A percentile compares a stretch with the other conserved stretches of the same genome.
phyloP scores from a whole-genome alignment of 1,284 basidiomycete genomes.

The Ustilago loliicola region DNA sequence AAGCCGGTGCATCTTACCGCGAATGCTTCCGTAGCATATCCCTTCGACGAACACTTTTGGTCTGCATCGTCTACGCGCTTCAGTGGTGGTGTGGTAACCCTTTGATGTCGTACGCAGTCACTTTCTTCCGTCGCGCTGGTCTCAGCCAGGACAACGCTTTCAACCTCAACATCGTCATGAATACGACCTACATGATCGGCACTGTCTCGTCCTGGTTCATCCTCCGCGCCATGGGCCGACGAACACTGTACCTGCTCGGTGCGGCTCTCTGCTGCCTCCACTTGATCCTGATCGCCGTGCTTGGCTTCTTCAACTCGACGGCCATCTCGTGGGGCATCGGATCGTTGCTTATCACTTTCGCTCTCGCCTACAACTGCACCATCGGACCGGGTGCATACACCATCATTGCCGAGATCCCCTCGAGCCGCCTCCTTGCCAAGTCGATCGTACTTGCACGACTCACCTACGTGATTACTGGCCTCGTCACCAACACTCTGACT shows the following conservation, averaged over 20 bases:
- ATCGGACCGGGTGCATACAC: constrained; percentile 72
- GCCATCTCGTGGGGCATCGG: constrained; percentile 70
- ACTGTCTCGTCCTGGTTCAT: constrained; percentile 72
- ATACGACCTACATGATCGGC: constrained; percentile 70
- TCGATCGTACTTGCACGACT: constrained; percentile 74
- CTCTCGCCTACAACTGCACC: constrained; percentile 70
- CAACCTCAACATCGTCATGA: constrained; percentile 71
- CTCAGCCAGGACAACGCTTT: constrained; percentile 69
- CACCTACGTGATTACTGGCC: constrained; percentile 69
- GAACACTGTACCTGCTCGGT: constrained; percentile 73
- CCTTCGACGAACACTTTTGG: constrained; percentile 71
- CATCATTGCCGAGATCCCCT: constrained; percentile 73
- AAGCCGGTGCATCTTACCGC: constrained; percentile 68
- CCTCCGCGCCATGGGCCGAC: constrained; percentile 71
- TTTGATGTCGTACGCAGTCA: constrained; percentile 66
- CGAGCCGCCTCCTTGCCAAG: constrained; percentile 73
- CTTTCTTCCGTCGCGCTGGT: constrained; percentile 72
- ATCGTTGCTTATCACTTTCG: constrained; percentile 72
- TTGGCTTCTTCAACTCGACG: constrained; percentile 46
- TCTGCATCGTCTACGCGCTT: constrained; percentile 62
- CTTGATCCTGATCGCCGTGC: constrained; percentile 73
- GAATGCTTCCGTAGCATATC: constrained; percentile 73
- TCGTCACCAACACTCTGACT: constrained; percentile 71
- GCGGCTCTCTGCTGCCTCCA: constrained; percentile 70
- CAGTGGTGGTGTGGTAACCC: constrained; percentile 69